Evolutionary conservation across 2,329 filamentous ascomycete species (phyloP), one percentile per base, ranked within the genome.

Genomic region (Colletotrichum cuscutae): DNA sequence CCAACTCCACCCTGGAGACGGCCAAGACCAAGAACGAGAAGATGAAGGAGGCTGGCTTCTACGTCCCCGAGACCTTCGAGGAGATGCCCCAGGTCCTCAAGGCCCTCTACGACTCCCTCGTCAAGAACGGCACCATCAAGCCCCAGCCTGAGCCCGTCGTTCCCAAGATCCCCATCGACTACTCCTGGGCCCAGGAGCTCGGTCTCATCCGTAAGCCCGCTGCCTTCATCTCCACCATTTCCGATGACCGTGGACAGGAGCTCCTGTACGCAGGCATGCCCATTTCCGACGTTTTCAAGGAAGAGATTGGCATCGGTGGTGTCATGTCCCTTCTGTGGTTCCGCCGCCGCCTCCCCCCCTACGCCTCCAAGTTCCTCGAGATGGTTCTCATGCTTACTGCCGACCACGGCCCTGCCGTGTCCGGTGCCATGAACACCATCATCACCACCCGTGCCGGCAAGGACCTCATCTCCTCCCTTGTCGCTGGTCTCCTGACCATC

Each of bases 311-410:
- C 79, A 98, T 99, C 79, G 97, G 97, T 84, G 97, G 97, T 93
- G 97, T 99, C 87, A 99, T 99, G 97, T 98, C 97, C 74, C 92
- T 99, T 71, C 90, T 99, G 79, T 99, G 97, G 97, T 99, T 99
- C 95, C 96, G 97, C 82, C 95, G 97, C 86, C 94, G 97, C 82
- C 93, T 99, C 75, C 97, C 97, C 76, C 89, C 93, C 82, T 98
- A 98, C 84, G 97, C 97, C 81, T 97, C 95, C 90, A 97, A 97
- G 88, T 99, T 99, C 90, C 88, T 99, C 79, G 97, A 99, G 90
- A 99, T 99, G 97, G 97, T 99, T 77, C 96, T 99, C 84, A 99
- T 99, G 97, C 92, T 99, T 82, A 99, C 97, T 82, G 97, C 97
- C 80, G 97, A 99, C 83, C 97, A 99, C 92, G 97, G 97, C 86